These are phyloP conservation scores for Echites panduratus DNA, from an alignment of 257 asterid genomes.

Conservation along the genomic window DNA sequence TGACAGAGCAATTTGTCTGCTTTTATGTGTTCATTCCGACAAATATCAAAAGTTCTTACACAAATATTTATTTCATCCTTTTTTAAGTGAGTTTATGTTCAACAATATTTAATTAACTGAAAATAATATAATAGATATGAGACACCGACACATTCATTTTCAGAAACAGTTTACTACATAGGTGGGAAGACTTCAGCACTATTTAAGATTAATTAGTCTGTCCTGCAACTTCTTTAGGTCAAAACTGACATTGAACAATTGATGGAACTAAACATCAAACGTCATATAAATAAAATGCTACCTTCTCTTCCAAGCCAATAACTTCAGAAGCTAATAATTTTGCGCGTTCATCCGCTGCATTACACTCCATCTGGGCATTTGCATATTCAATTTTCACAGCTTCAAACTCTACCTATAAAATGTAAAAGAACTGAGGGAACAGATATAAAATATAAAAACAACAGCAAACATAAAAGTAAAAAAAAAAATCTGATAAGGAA, in stretches of 20 bases:
- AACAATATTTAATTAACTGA: not conserved
- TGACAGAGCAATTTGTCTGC: not conserved
- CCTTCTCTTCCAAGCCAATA: constrained; percentile 97
- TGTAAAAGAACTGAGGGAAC: not conserved
- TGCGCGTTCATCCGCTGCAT: constrained; percentile 97
- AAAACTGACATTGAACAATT: not conserved
- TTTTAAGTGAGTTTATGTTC: not conserved
- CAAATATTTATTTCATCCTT: not conserved
- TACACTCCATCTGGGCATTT: constrained; percentile 84
- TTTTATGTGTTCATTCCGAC: not conserved
- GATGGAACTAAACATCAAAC: not conserved
- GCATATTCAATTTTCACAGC: constrained; percentile 61
- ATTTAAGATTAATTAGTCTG: not conserved
- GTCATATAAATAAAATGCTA: constrained; percentile 15
- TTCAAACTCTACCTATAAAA: constrained; percentile 73
- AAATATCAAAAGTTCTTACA: not conserved
- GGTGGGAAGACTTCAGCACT: not conserved
- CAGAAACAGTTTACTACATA: not conserved
- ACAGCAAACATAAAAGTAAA: not conserved
- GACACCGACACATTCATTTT: not conserved
- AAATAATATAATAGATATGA: not conserved
- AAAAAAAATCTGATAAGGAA: not conserved
- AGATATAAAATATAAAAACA: not conserved
- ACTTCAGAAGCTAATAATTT: constrained; percentile 94
- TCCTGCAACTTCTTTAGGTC: not conserved